A percentile compares a stretch with the other conserved stretches of the same genome.
phyloP scores from a whole-genome alignment of 176 grass and related monocot species.

The Hordeum marinum region DNA sequence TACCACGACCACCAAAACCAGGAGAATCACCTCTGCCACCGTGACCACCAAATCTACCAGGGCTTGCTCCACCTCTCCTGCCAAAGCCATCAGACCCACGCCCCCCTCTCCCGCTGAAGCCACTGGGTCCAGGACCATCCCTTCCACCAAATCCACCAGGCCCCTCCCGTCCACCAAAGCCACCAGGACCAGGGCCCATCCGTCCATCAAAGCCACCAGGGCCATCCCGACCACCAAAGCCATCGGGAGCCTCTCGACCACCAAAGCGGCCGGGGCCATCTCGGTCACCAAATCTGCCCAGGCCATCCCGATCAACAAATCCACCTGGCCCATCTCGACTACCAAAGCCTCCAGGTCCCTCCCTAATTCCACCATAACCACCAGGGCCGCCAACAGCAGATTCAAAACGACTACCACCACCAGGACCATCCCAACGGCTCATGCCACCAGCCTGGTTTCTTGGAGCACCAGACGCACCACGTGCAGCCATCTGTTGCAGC shows the following conservation, averaged over 20 bases:
- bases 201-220: background rate
- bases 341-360: slow-evolving; percentile 41
- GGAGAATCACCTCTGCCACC: slow-evolving; percentile 56
- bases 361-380: slow-evolving; percentile 50
- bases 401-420: slow-evolving; percentile 39
- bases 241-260: background rate
- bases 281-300: slow-evolving; percentile 26
- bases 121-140: slow-evolving; percentile 24
- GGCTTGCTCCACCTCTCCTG: slow-evolving; percentile 42
- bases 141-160: slow-evolving; percentile 36
- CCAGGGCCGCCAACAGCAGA: slow-evolving; percentile 33
- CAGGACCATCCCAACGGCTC: slow-evolving; percentile 52
- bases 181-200: background rate
- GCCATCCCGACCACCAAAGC: slow-evolving; percentile 7
- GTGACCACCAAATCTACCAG: slow-evolving; percentile 52
- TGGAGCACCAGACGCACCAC: slow-evolving; percentile 39
- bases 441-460: slow-evolving; percentile 47
- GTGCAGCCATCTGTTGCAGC: slow-evolving; percentile 67
- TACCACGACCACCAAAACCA: slow-evolving; percentile 51
- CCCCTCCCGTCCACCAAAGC: background rate
- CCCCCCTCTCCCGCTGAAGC: slow-evolving; percentile 48
- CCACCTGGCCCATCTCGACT: slow-evolving; percentile 26
- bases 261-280: slow-evolving; percentile 34
- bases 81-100: slow-evolving; percentile 61
- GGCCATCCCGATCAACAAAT: slow-evolving; percentile 26